Evolutionary conservation across 257 asterid genomes (phyloP).

Genomic region (Lantana camara): DNA sequence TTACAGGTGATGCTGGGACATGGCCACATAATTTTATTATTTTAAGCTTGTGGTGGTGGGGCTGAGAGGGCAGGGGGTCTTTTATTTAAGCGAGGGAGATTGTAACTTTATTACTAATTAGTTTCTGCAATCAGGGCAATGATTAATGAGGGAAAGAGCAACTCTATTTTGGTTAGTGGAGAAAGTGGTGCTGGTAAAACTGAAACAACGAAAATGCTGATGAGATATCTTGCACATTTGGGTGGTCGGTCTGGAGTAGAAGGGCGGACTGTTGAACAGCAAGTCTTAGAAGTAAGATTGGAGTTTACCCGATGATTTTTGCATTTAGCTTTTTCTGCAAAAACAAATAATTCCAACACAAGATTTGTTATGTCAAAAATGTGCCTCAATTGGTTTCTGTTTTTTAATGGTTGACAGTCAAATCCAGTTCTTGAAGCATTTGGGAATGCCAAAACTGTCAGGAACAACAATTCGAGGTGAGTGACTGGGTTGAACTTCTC

Average conservation of each 20-base stretch:
- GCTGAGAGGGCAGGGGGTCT: not conserved
- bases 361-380: constrained; percentile 17
- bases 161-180: constrained; percentile 92
- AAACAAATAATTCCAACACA: not conserved
- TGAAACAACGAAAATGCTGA: constrained; percentile 92
- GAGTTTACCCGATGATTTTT: constrained; percentile 20
- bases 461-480: constrained; percentile 91
- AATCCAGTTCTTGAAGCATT: constrained; percentile 97
- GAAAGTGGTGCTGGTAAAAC: constrained; percentile 98
- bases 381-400: constrained; percentile 16
- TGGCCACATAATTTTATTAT: constrained; percentile 11
- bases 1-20: constrained; percentile 53
- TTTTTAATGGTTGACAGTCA: constrained; percentile 57
- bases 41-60: constrained; percentile 13
- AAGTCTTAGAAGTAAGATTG: constrained; percentile 83
- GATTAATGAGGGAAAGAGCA: constrained; percentile 84
- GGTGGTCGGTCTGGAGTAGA: constrained; percentile 95
- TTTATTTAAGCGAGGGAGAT: constrained; percentile 18
- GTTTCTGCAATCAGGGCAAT: constrained; percentile 65
- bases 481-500: constrained; percentile 24
- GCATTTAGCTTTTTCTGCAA: not conserved
- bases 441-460: constrained; percentile 93
- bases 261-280: constrained; percentile 94
- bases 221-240: constrained; percentile 87
- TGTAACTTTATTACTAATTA: constrained; percentile 22